Conservation (phyloP, 176 grass and related monocot species). For the Eleusine coracana region DNA sequence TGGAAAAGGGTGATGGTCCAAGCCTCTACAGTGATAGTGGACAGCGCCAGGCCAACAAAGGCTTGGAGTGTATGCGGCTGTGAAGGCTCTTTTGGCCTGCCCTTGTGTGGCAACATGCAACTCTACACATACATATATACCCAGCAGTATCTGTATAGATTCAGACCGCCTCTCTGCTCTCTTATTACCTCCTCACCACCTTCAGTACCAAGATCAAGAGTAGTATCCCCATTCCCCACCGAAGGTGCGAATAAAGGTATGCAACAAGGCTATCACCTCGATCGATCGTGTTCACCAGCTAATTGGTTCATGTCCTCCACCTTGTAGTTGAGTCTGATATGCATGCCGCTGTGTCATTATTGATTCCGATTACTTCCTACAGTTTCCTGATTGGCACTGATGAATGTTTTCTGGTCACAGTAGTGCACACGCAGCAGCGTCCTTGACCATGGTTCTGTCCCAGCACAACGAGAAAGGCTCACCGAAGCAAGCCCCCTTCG, state of each 20-base stretch:
- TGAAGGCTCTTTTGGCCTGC: conserved; percentile 24
- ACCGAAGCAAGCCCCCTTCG: neutral
- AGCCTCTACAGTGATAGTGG: conserved; percentile 29
- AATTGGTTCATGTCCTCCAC: neutral
- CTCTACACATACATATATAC: neutral
- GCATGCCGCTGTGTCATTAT: neutral
- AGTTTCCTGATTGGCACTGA: neutral
- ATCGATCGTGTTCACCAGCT: too few relatives aligned
- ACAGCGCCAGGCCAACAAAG: conserved; percentile 16
- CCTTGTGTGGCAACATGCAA: neutral
- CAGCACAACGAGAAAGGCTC: conserved; percentile 32
- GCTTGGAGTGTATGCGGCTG: conserved; percentile 3
- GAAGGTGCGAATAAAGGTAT: neutral
- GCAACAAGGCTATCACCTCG: neutral
- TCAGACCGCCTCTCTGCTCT: neutral
- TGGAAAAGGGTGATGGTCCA: conserved; percentile 14
- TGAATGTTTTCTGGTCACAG: conserved; percentile 21
- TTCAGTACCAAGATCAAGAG: too few relatives aligned
- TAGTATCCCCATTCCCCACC: neutral
- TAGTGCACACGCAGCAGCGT: neutral
- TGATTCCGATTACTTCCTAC: neutral
- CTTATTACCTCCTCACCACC: neutral
- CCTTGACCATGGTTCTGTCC: conserved; percentile 17
- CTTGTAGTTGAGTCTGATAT: neutral
- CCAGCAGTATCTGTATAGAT: neutral